Base-by-base conservation (phyloP, 805 yeast genomes). In the Wickerhamomyces pijperi region DNA sequence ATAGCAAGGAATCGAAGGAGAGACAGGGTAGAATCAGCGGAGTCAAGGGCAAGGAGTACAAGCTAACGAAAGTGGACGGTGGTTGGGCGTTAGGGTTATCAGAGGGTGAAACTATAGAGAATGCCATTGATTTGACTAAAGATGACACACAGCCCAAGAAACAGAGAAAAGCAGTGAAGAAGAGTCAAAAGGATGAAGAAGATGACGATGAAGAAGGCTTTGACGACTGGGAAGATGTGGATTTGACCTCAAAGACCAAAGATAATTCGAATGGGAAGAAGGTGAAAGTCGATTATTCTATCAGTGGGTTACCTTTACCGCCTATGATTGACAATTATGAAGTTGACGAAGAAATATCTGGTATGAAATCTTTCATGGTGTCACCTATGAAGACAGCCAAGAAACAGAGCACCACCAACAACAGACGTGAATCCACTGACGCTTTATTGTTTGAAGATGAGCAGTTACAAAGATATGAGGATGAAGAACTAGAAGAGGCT, bases 81-180 rank as follows among this genome's bases (percentile, higher is more conserved):
- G 97, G 97, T 0, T 88, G 92, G 84, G 75, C 87, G 0, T 58
- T 88, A 35, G 75, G 90, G 0, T 61, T 88, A 29, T 65, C 63
- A 28, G 63, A 64, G 4, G 64, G 64, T 2, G 59, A 64, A 3
- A 59, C 59, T 9, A 46, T 47, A 1, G 52, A 57, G 0, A 67
- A 69, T 35, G 78, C 86, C 0, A 72, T 78, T 36, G 58, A 61
- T 3, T 38, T 78, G 14, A 81, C 47, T 7, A 45, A 41, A 36
- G 50, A 46, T 39, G 42, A 12, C 14, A 5, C 29, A 8, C 29
- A 8, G n/a, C n/a, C n/a, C 11, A 21, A 35, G 28, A 42, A 29
- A 42, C 33, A 39, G 37, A 49, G 44, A 11, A 13, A 39, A 39
- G n/a, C n/a, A n/a, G n/a, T n/a, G n/a, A n/a, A n/a, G n/a, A n/a